Evolutionary conservation across 2,329 filamentous ascomycete species (phyloP).

Genomic region (Acrodontium crateriforme): DNA sequence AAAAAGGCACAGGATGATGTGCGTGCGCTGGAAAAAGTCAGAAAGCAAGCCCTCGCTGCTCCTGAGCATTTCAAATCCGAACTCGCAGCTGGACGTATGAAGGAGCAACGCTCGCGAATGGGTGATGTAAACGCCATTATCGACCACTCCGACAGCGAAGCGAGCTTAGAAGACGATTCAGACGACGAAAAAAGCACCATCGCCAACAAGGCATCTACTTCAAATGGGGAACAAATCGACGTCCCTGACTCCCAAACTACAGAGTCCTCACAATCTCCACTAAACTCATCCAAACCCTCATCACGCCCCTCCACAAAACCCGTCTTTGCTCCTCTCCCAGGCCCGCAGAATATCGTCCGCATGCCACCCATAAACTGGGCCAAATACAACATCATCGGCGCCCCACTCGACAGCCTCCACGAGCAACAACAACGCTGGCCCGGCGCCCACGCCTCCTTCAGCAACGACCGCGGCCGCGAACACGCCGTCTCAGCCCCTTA

Average conservation of each 20-base stretch:
- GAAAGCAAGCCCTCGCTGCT: slow-evolving; percentile 54
- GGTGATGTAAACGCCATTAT: slow-evolving; percentile 22
- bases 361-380: slow-evolving; percentile 89
- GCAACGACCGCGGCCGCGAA: slow-evolving; percentile 24
- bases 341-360: slow-evolving; percentile 67
- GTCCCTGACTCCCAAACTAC: slow-evolving; percentile 12
- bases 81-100: slow-evolving; percentile 44
- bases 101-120: slow-evolving; percentile 18
- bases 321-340: slow-evolving; percentile 53
- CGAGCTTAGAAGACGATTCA: slow-evolving; percentile 13
- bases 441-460: slow-evolving; percentile 9
- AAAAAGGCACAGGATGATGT: slow-evolving; percentile 67
- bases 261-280: slow-evolving; percentile 3
- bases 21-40: slow-evolving; percentile 52
- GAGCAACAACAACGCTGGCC: slow-evolving; percentile 61
- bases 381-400: slow-evolving; percentile 82
- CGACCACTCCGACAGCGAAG: slow-evolving; percentile 20
- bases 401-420: slow-evolving; percentile 72
- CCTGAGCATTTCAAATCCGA: slow-evolving; percentile 60
- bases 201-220: slow-evolving; percentile 8
- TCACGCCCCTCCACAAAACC: slow-evolving; percentile 1
- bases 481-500: slow-evolving; percentile 45
- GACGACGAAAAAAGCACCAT: slow-evolving; percentile 18
- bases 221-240: slow-evolving; percentile 6
- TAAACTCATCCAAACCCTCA: slow-evolving; percentile 4